Evolutionary conservation across 768 basidiomycete genomes (phyloP).

Genomic region (Mrakia hoshinonis): DNA sequence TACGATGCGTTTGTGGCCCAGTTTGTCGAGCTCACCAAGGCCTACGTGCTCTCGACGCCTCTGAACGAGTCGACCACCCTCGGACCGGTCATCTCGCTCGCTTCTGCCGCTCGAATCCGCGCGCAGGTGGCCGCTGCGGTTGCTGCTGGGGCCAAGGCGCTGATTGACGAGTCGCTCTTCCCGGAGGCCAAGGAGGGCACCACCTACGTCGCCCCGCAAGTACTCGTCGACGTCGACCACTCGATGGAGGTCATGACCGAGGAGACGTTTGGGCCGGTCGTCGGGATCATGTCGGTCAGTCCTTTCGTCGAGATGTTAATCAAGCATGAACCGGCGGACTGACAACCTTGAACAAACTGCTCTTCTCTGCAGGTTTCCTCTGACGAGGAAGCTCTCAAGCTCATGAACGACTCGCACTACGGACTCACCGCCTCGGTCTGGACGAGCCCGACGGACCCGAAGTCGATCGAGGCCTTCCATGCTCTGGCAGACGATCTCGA

Average conservation of each 20-base stretch:
- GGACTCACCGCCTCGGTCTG: constrained; percentile 91
- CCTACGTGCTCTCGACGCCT: constrained; percentile 80
- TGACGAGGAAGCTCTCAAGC: constrained; percentile 74
- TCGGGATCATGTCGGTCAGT: constrained; percentile 82
- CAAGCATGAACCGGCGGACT: background rate
- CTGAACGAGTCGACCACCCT: constrained; percentile 63
- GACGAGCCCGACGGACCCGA: constrained; percentile 61
- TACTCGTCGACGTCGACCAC: constrained; percentile 81
- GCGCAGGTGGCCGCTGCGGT: constrained; percentile 84
- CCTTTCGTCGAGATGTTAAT: background rate
- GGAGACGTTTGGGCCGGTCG: constrained; percentile 78
- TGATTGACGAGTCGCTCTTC: constrained; percentile 64
- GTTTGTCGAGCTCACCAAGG: constrained; percentile 65
- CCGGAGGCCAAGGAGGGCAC: constrained; percentile 59
- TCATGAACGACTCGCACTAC: constrained; percentile 96
- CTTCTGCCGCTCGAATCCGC: constrained; percentile 72
- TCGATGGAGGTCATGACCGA: constrained; percentile 91
- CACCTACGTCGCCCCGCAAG: constrained; percentile 82
- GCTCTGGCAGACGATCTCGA: constrained; percentile 62
- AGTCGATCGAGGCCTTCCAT: constrained; percentile 63
- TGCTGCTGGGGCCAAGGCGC: constrained; percentile 63
- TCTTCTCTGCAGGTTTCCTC: constrained; percentile 53
- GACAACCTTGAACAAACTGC: background rate
- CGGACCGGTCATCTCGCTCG: constrained; percentile 85
- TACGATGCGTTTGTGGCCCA: constrained; percentile 70